Percentiles rank a stretch among this genome's conserved stretches.
These are phyloP conservation scores for Evansstolkia leycettana DNA, from an alignment of 495 filamentous ascomycete genomes.

Conservation along the genomic window DNA sequence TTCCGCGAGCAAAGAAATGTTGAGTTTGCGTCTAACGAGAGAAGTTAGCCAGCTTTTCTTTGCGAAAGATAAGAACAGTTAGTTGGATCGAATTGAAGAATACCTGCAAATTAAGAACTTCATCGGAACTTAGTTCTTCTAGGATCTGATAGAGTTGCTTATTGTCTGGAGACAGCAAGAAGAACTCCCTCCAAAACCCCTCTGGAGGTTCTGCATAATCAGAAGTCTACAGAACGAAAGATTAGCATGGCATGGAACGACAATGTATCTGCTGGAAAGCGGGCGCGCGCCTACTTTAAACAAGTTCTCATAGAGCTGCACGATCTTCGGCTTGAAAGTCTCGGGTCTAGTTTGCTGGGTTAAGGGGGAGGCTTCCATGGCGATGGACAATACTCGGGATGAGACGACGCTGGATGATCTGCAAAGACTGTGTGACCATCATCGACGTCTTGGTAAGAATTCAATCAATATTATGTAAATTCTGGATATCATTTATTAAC, in stretches of 20 bases:
- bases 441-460: slow-evolving; percentile 5
- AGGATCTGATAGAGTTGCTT: slow-evolving; percentile 53
- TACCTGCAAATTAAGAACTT: slow-evolving; percentile 64
- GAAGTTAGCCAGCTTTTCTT: slow-evolving; percentile 1
- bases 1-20: slow-evolving; percentile 62
- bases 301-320: slow-evolving; percentile 74
- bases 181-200: slow-evolving; percentile 95
- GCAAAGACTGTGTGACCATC: slow-evolving; percentile 5
- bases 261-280: slow-evolving; percentile 1
- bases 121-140: slow-evolving; percentile 53
- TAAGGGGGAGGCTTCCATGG: slow-evolving; percentile 84
- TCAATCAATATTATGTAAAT: no score
- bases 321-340: slow-evolving; percentile 85
- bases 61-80: no score
- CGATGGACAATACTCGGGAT: slow-evolving; percentile 7
- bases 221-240: slow-evolving; percentile 8
- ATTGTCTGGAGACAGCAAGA: slow-evolving; percentile 70
- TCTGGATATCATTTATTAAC: no score
- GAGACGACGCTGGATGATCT: slow-evolving; percentile 2
- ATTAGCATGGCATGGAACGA: no score
- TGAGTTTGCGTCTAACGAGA: slow-evolving; percentile 51
- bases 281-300: slow-evolving; percentile 53
- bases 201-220: slow-evolving; percentile 61
- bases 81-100: slow-evolving; percentile 1
- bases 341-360: slow-evolving; percentile 88